Conservation (phyloP, 257 asterid genomes). For the Salvia rosmarinus region DNA sequence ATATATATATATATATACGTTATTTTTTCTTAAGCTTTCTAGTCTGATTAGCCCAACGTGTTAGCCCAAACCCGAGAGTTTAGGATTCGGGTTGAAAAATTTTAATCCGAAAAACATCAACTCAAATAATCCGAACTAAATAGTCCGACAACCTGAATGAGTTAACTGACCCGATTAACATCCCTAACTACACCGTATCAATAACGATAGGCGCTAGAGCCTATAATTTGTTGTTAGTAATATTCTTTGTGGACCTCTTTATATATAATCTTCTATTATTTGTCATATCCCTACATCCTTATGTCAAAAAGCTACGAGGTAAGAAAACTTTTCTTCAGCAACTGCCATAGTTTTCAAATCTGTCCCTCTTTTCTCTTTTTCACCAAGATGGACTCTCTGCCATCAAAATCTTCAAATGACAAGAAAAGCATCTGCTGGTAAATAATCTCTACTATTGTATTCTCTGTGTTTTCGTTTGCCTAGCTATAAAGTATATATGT, state of each 20-base stretch:
- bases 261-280: neutral
- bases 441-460: slow-evolving; percentile 33
- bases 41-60: no score
- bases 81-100: no score
- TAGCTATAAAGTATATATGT: no score
- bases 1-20: no score
- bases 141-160: no score
- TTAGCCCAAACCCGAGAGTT: no score
- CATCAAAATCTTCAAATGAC: slow-evolving; percentile 43
- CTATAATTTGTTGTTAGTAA: neutral
- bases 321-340: slow-evolving; percentile 24
- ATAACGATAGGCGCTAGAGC: no score
- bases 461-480: slow-evolving; percentile 27
- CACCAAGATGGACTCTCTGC: slow-evolving; percentile 37
- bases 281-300: neutral
- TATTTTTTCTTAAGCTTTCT: no score
- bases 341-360: slow-evolving; percentile 41
- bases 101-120: no score
- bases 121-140: no score
- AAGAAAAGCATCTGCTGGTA: slow-evolving; percentile 66
- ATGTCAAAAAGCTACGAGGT: slow-evolving; percentile 34
- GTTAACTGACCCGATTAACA: no score
- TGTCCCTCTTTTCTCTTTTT: slow-evolving; percentile 7
- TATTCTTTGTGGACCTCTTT: slow-evolving; percentile 36
- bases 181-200: no score